A percentile compares a stretch with the other conserved stretches of the same genome.
Evolutionary conservation across 768 basidiomycete species (phyloP).

Genomic region (Cantharellus cinnabarinus): DNA sequence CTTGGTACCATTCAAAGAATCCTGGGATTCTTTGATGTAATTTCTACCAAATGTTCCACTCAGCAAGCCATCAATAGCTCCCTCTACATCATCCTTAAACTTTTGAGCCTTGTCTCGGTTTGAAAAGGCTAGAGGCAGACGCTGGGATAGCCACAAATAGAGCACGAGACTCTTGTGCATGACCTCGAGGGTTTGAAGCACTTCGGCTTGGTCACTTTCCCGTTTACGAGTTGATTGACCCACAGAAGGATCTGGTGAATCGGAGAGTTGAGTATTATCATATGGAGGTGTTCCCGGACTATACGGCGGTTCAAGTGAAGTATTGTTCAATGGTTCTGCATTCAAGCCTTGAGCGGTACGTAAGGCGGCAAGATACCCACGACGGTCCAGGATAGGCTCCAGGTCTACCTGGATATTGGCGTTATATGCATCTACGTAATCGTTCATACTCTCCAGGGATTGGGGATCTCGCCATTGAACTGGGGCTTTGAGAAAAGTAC

Average conservation of each 20-base stretch:
- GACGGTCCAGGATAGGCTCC: not conserved
- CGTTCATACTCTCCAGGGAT: not conserved
- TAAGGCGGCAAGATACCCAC: not conserved
- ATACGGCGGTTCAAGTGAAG: not conserved
- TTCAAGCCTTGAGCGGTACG: not conserved
- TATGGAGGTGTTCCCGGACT: no score
- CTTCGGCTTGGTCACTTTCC: not conserved
- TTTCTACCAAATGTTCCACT: not conserved
- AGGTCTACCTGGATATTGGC: not conserved
- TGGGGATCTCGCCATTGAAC: not conserved
- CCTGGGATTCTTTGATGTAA: no score
- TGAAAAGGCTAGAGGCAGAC: slow-evolving; percentile 45
- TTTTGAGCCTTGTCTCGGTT: slow-evolving; percentile 28
- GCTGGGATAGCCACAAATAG: slow-evolving; percentile 72
- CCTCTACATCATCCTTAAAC: slow-evolving; percentile 44
- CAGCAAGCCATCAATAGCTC: slow-evolving; percentile 43
- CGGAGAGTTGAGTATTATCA: not conserved
- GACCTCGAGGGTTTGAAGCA: slow-evolving; percentile 32
- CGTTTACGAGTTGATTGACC: not conserved
- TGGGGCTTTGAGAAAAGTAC: not conserved
- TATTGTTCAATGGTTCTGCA: not conserved
- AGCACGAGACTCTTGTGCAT: slow-evolving; percentile 56
- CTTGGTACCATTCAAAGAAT: no score
- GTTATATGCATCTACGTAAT: not conserved
- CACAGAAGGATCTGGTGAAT: not conserved